Conservation (phyloP, 208 protist species). For the Wallacemonas sp. region DNA sequence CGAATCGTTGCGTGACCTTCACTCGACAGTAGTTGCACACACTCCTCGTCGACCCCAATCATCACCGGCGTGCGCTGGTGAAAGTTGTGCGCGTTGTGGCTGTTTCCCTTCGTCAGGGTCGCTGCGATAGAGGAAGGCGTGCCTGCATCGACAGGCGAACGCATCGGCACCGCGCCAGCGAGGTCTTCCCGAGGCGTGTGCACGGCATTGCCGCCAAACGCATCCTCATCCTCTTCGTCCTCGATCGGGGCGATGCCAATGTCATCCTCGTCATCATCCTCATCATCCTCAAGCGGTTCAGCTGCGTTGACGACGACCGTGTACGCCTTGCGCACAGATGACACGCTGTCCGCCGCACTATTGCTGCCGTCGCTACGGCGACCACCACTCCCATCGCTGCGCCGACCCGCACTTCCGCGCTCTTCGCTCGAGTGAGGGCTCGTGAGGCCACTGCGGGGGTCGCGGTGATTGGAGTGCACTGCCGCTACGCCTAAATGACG, state of each 20-base stretch:
- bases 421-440: not conserved
- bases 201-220: not conserved
- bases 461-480: not conserved
- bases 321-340: conserved; percentile 11
- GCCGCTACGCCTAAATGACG: not conserved
- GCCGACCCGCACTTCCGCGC: not conserved
- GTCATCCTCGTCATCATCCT: conserved; percentile 15
- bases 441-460: not conserved
- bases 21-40: conserved; percentile 12
- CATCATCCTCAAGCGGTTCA: conserved; percentile 7
- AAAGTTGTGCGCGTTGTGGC: conserved; percentile 38
- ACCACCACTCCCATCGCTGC: not conserved
- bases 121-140: not conserved
- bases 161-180: not conserved
- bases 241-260: not conserved
- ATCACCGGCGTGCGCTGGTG: conserved; percentile 83
- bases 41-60: conserved; percentile 63
- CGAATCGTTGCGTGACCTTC: conserved; percentile 8
- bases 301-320: conserved; percentile 6
- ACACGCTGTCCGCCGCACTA: not conserved
- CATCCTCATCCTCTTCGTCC: not conserved
- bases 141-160: not conserved
- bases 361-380: not conserved
- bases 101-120: not conserved
- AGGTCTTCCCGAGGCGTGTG: not conserved